Percentiles rank a stretch among this genome's conserved stretches.
Conservation (phyloP, 805 yeast genomes). For the Barnettozyma populi region DNA sequence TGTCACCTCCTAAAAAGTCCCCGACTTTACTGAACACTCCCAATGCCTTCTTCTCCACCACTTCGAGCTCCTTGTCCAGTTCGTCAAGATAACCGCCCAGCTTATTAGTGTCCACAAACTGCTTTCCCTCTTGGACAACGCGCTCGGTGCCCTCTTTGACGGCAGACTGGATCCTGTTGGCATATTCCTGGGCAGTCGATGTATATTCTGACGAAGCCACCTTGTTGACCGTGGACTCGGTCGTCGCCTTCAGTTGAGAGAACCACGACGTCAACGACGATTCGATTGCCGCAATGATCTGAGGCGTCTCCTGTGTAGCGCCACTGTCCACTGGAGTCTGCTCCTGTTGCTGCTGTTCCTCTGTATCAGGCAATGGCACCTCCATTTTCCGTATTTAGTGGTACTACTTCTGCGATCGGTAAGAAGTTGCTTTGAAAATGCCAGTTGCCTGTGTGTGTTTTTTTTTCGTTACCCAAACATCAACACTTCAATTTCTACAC, state of each 20-base stretch:
- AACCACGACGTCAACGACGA: background rate
- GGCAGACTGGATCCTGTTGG: constrained; percentile 8
- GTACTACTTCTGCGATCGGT: no score
- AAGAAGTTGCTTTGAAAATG: background rate
- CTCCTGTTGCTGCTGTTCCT: background rate
- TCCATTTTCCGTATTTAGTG: background rate
- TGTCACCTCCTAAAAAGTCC: constrained; percentile 31
- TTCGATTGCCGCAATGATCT: background rate
- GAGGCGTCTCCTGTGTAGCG: background rate
- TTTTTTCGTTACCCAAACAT: no score
- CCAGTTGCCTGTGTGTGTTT: no score
- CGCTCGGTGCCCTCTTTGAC: constrained; percentile 23
- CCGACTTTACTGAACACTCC: constrained; percentile 49
- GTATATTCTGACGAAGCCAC: constrained; percentile 21
- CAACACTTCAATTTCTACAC: no score
- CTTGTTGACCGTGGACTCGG: background rate
- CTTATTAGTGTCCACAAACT: constrained; percentile 25
- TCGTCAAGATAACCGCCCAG: constrained; percentile 65
- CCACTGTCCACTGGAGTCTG: no score
- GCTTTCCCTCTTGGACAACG: constrained; percentile 32
- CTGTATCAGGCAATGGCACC: background rate
- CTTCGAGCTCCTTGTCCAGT: constrained; percentile 69
- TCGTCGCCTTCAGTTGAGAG: background rate
- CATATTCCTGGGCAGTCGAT: constrained; percentile 15
- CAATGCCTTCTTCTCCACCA: constrained; percentile 65